A percentile compares a stretch with the other conserved stretches of the same genome.
These are phyloP conservation scores for Candida insectalens DNA, from an alignment of 805 yeast genomes.

Conservation along the genomic window DNA sequence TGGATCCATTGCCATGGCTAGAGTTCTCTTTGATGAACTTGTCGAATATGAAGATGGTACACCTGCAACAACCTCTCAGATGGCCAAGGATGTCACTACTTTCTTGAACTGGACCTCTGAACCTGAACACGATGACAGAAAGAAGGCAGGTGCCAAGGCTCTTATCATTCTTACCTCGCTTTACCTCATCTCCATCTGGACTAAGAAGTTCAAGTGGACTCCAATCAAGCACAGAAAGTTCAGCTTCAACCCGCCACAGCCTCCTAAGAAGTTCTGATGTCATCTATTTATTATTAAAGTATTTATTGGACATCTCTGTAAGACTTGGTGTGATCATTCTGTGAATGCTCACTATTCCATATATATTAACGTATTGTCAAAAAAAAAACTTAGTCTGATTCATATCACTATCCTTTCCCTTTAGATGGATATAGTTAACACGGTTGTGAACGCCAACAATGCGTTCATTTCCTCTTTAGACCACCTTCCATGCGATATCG, in stretches of 20 bases:
- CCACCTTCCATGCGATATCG: constrained; percentile 30
- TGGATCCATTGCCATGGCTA: constrained; percentile 98
- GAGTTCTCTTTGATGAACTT: constrained; percentile 93
- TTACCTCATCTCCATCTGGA: constrained; percentile 78
- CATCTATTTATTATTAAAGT: constrained; percentile 3
- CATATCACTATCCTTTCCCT: too few species aligned
- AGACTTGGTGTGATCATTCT: too few species aligned
- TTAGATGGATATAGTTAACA: too few species aligned
- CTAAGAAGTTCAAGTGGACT: constrained; percentile 97
- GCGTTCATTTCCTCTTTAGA: constrained; percentile 28
- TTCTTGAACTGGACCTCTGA: constrained; percentile 98
- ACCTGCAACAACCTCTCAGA: constrained; percentile 95
- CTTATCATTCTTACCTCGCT: constrained; percentile 68
- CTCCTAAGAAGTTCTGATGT: constrained; percentile 1
- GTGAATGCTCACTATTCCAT: too few species aligned
- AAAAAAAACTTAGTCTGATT: too few species aligned
- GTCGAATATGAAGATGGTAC: constrained; percentile 99
- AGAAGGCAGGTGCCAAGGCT: constrained; percentile 93
- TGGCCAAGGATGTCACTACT: constrained; percentile 96
- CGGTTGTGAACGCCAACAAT: constrained; percentile 22
- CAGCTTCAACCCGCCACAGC: constrained; percentile 83
- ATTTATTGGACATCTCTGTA: too few species aligned
- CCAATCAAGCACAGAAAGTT: constrained; percentile 92
- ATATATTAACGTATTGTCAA: too few species aligned
- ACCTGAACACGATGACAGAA: constrained; percentile 98